Evolutionary conservation across 331 rosid species (phyloP).

Genomic region (Malus hybrid): DNA sequence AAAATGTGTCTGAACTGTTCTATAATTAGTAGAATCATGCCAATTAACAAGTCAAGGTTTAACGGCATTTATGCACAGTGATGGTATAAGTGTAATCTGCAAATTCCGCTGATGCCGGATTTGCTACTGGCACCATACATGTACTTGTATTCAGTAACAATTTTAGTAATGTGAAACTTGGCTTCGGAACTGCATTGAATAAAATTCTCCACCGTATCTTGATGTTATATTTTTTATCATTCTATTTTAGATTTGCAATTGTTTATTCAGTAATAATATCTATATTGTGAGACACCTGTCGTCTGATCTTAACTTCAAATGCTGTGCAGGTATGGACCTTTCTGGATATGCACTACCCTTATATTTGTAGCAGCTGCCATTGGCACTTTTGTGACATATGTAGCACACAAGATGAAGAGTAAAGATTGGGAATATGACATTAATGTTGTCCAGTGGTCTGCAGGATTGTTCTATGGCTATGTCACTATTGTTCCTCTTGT

Average conservation of each 20-base stretch:
- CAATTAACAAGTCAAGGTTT: too few species aligned
- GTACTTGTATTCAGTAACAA: too few species aligned
- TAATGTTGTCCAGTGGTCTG: conserved; percentile 89
- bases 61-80: too few species aligned
- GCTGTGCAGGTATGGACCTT: conserved; percentile 80
- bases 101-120: background rate
- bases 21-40: too few species aligned
- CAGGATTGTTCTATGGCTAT: conserved; percentile 91
- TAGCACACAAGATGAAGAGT: conserved; percentile 72
- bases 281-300: background rate
- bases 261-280: background rate
- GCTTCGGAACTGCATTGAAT: background rate
- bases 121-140: too few species aligned
- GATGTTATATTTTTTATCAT: too few species aligned
- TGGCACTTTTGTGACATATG: conserved; percentile 83
- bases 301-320: conserved; percentile 10
- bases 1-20: too few species aligned
- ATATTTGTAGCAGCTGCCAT: conserved; percentile 93
- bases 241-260: background rate
- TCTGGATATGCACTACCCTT: conserved; percentile 95
- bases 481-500: conserved; percentile 72
- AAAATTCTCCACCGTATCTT: background rate
- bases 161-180: too few species aligned
- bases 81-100: too few species aligned
- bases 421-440: conserved; percentile 87